Evolutionary conservation across 2,329 filamentous ascomycete species (phyloP), one percentile per base, ranked within the genome.

Genomic region (Colletotrichum sp.): DNA sequence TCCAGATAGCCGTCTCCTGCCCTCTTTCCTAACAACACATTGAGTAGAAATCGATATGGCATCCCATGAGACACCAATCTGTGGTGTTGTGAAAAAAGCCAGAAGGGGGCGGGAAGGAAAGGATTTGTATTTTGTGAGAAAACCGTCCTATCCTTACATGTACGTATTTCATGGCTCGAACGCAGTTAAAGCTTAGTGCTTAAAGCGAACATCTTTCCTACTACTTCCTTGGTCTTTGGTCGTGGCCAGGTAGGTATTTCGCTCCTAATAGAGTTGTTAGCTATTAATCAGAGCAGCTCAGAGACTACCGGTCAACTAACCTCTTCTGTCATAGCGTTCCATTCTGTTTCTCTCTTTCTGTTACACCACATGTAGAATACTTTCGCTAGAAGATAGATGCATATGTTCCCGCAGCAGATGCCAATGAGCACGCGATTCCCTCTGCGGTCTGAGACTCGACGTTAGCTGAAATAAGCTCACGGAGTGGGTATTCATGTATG

Each of bases 331-430:
- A 92, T 88, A 4, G 81, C 81, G 34, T 84, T 80, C 90, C 90
- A 92, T 48, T 84, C 83, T 24, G 76, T 78, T 21, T 88, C 87
- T n/a, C 87, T 84, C 28, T 79, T 81, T 78, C 82, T 84, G 75
- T 92, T 92, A 12, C 88, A 83, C 71, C 79, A 82, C 3, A 89
- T 81, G 77, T 93, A 92, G 79, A 90, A 92, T 1, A 85, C 52
- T 79, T 92, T 92, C 16, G 88, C 85, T 0, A 84, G 83, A 1
- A 89, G 75, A 61, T 91, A 90, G 71, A 80, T 26, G 76, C 80
- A 71, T 64, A 77, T 26, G 76, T 78, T 57, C 75, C 79, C 43
- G 70, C 78, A 76, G 68, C 77, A 65, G 70, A 82, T 74, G 72
- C 79, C 59, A 72, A 79, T 55, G 72, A 82, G 39, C 48, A 80